Evolutionary conservation across 306 rosid species (phyloP).

Genomic region (Fragaria iinumae): DNA sequence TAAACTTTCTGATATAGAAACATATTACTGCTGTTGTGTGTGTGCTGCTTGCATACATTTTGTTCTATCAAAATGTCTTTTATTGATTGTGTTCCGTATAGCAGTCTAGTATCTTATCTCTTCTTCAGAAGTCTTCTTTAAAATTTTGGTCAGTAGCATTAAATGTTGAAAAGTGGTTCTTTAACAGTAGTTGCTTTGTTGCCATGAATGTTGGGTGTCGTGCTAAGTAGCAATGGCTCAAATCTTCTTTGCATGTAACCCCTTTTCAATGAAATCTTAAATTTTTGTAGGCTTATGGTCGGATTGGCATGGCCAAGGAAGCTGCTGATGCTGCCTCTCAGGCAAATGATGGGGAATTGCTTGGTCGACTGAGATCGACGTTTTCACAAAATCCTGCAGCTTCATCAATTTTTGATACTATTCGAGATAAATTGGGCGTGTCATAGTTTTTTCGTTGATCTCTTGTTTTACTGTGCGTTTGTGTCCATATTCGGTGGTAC

Average conservation of each 20-base stretch:
- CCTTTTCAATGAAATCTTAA: conserved; percentile 3
- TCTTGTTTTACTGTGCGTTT: neutral
- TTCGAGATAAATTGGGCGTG: conserved; percentile 76
- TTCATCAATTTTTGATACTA: conserved; percentile 78
- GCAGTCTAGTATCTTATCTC: neutral
- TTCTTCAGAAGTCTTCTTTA: neutral
- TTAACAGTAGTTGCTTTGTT: neutral
- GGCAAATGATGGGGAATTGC: conserved; percentile 91
- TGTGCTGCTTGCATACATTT: conserved; percentile 1
- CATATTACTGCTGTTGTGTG: neutral
- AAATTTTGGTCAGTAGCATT: neutral
- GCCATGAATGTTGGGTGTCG: neutral
- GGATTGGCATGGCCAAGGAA: conserved; percentile 96
- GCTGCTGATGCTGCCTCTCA: conserved; percentile 98
- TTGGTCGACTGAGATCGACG: conserved; percentile 78
- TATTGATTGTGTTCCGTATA: neutral
- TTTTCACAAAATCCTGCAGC: conserved; percentile 85
- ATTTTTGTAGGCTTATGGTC: conserved; percentile 72
- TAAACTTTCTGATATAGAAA: neutral
- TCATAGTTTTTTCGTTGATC: conserved; percentile 31
- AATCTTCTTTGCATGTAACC: neutral
- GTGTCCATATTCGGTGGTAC: conserved; percentile 39
- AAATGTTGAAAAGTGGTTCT: neutral
- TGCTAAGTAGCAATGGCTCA: neutral
- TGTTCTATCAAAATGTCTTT: neutral